Conservation (phyloP, 148 eudicot genomes). For the Amaranthus cruentus region DNA sequence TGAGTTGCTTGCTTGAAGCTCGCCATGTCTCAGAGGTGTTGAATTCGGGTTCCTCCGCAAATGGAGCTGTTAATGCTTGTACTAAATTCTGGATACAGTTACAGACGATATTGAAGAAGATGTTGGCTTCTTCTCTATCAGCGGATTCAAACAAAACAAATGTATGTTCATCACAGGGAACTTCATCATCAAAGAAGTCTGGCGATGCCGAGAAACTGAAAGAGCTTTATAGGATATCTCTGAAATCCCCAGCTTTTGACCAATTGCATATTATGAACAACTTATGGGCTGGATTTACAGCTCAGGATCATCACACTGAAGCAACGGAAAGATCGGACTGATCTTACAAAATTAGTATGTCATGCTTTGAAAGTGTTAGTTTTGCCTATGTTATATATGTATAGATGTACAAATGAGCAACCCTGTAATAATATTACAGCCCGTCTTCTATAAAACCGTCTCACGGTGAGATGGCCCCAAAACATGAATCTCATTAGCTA, state of each 20-base stretch:
- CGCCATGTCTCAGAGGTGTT: slow-evolving; percentile 40
- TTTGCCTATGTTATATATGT: too few relatives aligned
- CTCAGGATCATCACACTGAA: slow-evolving; percentile 3
- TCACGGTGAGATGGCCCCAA: too few relatives aligned
- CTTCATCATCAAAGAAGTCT: slow-evolving; percentile 35
- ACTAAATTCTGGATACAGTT: slow-evolving; percentile 70
- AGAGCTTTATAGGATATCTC: slow-evolving; percentile 84
- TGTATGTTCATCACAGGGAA: slow-evolving; percentile 33
- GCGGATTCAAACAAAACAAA: slow-evolving; percentile 38
- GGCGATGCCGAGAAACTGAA: slow-evolving; percentile 64
- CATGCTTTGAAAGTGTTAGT: too few relatives aligned
- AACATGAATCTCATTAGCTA: too few relatives aligned
- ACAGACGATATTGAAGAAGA: slow-evolving; percentile 71
- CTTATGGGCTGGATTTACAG: slow-evolving; percentile 41
- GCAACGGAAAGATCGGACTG: not conserved
- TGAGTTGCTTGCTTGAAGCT: slow-evolving; percentile 66
- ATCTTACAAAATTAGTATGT: too few relatives aligned
- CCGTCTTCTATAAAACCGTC: too few relatives aligned
- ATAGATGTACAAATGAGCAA: too few relatives aligned
- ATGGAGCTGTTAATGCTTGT: slow-evolving; percentile 30
- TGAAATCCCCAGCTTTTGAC: slow-evolving; percentile 51
- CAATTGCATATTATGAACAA: slow-evolving; percentile 61
- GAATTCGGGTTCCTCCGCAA: slow-evolving; percentile 21
- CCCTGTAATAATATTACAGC: too few relatives aligned
- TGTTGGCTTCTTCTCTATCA: slow-evolving; percentile 56